Evolutionary conservation across 306 rosid genomes (phyloP), one percentile per base, ranked within the genome.

Genomic region (Cicer pinnatifidum): DNA sequence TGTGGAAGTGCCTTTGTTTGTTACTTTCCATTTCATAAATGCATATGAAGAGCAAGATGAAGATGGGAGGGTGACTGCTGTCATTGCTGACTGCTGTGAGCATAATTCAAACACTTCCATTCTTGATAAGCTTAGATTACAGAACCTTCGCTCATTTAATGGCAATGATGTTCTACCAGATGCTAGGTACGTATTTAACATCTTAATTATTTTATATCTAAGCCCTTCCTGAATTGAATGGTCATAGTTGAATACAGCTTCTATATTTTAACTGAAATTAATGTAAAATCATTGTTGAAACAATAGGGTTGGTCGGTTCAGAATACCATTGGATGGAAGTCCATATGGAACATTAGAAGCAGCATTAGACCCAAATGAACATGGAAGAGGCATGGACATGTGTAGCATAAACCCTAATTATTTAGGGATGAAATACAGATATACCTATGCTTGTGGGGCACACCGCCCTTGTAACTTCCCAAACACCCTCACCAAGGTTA

Each of bases 401-500:
- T 94, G 99, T 79, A 89, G 90, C 86, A 83, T 94, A 63, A 91
- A 94, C 84, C 99, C 93, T 19, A 79, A 84, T 3, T 78, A 72
- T 70, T 37, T 91, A 72, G 99, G 99, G 45, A 81, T 75, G 81
- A 83, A 87, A 64, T 94, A 94, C 81, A 84, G 95, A 88, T 94
- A 87, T 72, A 90, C 97, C 37, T 94, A 91, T 71, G 99, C 97
- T 38, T 91, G 95, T 84, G 99, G 99, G 54, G 99, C 99, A n/a
- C 68, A 66, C 9, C 91, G 99, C 62, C 99, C 99, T 46, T 94
- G 99, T 88, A 88, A 94, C 72, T 94, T 91, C 47, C 99, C 99
- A 76, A 94, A 94, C 86, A 89, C 96, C 45, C 88, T 94, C 82
- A 91, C 97, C 40, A 94, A 94, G 96, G 99, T 57, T 28, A 28